Conservation (phyloP, 768 basidiomycete species). For the Dioszegia hungarica region DNA sequence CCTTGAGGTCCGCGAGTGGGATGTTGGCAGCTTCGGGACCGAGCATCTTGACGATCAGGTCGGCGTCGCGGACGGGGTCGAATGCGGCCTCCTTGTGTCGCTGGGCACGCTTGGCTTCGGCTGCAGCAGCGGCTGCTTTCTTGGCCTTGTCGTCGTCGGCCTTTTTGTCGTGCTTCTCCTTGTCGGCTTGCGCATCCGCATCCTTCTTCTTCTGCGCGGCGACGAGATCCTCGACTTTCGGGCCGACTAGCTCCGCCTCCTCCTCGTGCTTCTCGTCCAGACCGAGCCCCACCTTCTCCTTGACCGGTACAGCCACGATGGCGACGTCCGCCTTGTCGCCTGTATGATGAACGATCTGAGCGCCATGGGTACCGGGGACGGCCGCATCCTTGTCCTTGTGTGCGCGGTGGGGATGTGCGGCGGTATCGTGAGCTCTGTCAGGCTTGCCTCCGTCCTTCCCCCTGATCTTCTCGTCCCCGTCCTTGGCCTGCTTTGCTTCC, state of each 20-base stretch:
- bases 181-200: background rate
- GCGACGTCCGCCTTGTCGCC: conserved; percentile 2
- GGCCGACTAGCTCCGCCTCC: conserved; percentile 9
- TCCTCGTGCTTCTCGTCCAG: conserved; percentile 18
- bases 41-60: conserved; percentile 18
- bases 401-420: conserved; percentile 16
- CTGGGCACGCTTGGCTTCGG: background rate
- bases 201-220: background rate
- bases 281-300: background rate
- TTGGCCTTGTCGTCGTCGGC: conserved; percentile 6
- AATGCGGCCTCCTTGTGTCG: background rate
- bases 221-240: background rate
- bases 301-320: conserved; percentile 13
- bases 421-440: conserved; percentile 1
- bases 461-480: conserved; percentile 6
- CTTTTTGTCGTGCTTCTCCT: conserved; percentile 2
- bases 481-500: conserved; percentile 4
- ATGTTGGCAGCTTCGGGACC: conserved; percentile 14
- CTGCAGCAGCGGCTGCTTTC: conserved; percentile 1
- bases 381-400: no score
- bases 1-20: conserved; percentile 26
- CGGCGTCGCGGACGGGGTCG: conserved; percentile 19
- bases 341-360: background rate
- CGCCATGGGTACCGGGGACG: no score
- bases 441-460: background rate